phyloP scores from a whole-genome alignment of 2,329 filamentous ascomycete species.

The Cladosporium sp. region DNA sequence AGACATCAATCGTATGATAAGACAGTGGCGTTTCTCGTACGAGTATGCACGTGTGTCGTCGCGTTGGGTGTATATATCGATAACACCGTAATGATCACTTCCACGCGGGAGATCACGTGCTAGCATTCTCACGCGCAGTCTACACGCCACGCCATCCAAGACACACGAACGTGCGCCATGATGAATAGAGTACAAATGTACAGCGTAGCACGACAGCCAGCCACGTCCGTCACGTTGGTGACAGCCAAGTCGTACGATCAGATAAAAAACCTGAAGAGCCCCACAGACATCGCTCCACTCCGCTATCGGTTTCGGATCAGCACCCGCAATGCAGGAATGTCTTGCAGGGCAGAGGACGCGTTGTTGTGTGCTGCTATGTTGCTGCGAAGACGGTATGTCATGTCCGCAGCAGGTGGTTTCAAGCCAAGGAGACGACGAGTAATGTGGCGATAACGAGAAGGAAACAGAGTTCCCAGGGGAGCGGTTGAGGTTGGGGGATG shows the following conservation, averaged over 20 bases:
- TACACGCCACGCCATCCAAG: no score
- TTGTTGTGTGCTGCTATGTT: not conserved
- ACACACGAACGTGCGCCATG: no score
- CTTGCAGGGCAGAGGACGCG: not conserved
- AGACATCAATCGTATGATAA: not conserved
- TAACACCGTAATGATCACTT: not conserved
- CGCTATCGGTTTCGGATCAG: slow-evolving; percentile 8
- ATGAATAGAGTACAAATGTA: not conserved
- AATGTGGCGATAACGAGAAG: not conserved
- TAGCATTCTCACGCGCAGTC: no score
- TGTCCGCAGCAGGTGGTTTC: no score
- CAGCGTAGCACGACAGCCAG: not conserved
- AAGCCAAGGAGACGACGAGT: not conserved
- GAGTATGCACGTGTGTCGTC: no score
- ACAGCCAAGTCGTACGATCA: slow-evolving; percentile 6
- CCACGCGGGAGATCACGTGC: no score
- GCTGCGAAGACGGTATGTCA: no score
- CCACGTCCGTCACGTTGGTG: not conserved
- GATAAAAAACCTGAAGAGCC: slow-evolving; percentile 7
- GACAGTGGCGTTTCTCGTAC: not conserved
- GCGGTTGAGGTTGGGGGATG: slow-evolving; percentile 2
- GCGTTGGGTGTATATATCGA: no score
- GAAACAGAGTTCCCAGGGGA: not conserved
- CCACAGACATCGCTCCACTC: slow-evolving; percentile 2
- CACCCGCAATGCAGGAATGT: not conserved